A percentile compares a stretch with the other conserved stretches of the same genome.
phyloP scores from a whole-genome alignment of 164 flowering plant species.

The Liquidambar formosana region DNA sequence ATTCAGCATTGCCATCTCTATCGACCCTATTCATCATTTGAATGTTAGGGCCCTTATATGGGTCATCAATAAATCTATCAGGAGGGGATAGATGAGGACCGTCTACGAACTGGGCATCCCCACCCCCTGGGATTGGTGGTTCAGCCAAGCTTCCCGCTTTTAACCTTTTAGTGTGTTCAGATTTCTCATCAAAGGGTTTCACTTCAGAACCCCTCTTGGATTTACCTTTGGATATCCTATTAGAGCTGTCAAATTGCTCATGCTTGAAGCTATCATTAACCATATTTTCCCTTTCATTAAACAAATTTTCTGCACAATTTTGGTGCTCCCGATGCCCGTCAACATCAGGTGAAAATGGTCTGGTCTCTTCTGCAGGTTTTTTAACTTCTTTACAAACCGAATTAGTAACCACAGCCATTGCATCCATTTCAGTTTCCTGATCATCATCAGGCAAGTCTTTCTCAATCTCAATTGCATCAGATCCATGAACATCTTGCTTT shows the following conservation, averaged over 20 bases:
- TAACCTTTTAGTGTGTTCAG: slow-evolving; percentile 45
- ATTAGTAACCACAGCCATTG: slow-evolving; percentile 25
- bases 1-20: slow-evolving; percentile 35
- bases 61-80: slow-evolving; percentile 31
- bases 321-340: slow-evolving; percentile 36
- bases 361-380: slow-evolving; percentile 30
- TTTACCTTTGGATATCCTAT: slow-evolving; percentile 39
- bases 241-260: slow-evolving; percentile 41
- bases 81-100: slow-evolving; percentile 33
- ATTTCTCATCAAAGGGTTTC: slow-evolving; percentile 36
- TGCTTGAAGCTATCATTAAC: slow-evolving; percentile 27
- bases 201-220: slow-evolving; percentile 47
- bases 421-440: slow-evolving; percentile 38
- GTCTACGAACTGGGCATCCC: slow-evolving; percentile 24
- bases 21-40: slow-evolving; percentile 28
- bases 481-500: slow-evolving; percentile 37
- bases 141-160: slow-evolving; percentile 42
- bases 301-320: slow-evolving; percentile 27
- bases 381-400: slow-evolving; percentile 24
- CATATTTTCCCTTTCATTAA: slow-evolving; percentile 31
- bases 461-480: slow-evolving; percentile 40
- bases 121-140: slow-evolving; percentile 29
- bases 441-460: slow-evolving; percentile 37
- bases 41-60: slow-evolving; percentile 18
- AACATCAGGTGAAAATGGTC: slow-evolving; percentile 26